These are phyloP conservation scores for Solanum microdontum DNA, from an alignment of 257 asterid species.

Conservation along the genomic window DNA sequence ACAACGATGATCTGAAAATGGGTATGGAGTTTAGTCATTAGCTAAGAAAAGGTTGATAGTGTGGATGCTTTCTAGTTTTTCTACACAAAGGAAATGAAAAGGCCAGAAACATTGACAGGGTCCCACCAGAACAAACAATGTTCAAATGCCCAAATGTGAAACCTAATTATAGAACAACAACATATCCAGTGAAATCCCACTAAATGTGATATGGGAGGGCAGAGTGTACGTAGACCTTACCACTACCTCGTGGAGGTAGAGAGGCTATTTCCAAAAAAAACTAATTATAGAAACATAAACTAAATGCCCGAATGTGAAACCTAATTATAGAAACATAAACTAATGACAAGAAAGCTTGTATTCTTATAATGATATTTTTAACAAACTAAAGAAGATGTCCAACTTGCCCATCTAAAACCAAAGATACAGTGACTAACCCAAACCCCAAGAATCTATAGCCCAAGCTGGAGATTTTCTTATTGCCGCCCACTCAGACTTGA, in stretches of 20 bases:
- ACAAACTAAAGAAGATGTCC: background rate
- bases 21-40: background rate
- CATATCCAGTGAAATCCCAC: background rate
- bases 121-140: background rate
- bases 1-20: background rate
- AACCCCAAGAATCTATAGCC: conserved; percentile 97
- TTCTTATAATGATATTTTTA: background rate
- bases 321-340: background rate
- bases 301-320: background rate
- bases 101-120: background rate
- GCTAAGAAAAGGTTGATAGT: background rate
- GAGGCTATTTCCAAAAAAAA: background rate
- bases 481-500: conserved; percentile 82
- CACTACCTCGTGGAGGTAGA: background rate
- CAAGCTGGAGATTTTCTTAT: conserved; percentile 90
- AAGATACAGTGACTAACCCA: conserved; percentile 52
- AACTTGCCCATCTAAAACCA: background rate
- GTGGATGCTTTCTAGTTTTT: background rate
- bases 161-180: background rate
- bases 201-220: background rate
- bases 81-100: background rate
- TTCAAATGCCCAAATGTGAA: background rate
- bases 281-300: background rate
- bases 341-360: background rate
- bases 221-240: background rate